A percentile compares a stretch with the other conserved stretches of the same genome.
Conservation (phyloP, 2,329 filamentous ascomycete species). For the Fusarium concolor region DNA sequence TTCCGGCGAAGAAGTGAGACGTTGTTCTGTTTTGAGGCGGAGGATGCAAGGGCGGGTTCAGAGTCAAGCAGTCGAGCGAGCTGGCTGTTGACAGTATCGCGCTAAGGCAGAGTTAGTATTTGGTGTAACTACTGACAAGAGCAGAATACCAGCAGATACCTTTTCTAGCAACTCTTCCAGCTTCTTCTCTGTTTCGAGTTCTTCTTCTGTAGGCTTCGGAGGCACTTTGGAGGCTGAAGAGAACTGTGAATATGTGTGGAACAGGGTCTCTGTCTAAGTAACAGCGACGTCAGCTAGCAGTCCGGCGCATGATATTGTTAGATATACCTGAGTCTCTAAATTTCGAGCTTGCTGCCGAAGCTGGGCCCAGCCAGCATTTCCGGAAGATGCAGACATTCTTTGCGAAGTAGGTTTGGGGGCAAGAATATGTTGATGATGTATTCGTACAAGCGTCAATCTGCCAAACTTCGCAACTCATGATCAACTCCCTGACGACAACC, state of each 20-base stretch:
- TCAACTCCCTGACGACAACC: conserved; percentile 44
- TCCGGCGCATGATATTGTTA: conserved; percentile 32
- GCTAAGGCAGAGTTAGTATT: conserved; percentile 61
- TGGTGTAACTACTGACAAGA: not conserved
- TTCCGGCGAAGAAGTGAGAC: conserved; percentile 91
- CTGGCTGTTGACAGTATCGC: conserved; percentile 83
- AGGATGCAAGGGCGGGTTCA: conserved; percentile 86
- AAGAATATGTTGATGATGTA: conserved; percentile 28
- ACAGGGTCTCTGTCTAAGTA: conserved; percentile 81
- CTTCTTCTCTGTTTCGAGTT: conserved; percentile 81
- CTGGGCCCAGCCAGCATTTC: conserved; percentile 85
- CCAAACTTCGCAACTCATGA: conserved; percentile 25
- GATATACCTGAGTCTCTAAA: conserved; percentile 85
- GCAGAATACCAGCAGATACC: conserved; percentile 58
- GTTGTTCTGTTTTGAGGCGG: conserved; percentile 97
- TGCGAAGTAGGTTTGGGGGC: conserved; percentile 2
- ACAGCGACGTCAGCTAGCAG: conserved; percentile 37
- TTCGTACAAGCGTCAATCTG: conserved; percentile 21
- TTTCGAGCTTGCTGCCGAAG: conserved; percentile 90
- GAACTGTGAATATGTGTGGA: conserved; percentile 92
- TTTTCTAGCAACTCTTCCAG: conserved; percentile 87
- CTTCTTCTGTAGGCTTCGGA: conserved; percentile 85
- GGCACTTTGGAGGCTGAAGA: conserved; percentile 83
- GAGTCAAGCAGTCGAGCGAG: conserved; percentile 92
- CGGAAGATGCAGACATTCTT: conserved; percentile 62